Evolutionary conservation across 352 stramenopile species (phyloP).

Genomic region (Phytophthora podocarpi): DNA sequence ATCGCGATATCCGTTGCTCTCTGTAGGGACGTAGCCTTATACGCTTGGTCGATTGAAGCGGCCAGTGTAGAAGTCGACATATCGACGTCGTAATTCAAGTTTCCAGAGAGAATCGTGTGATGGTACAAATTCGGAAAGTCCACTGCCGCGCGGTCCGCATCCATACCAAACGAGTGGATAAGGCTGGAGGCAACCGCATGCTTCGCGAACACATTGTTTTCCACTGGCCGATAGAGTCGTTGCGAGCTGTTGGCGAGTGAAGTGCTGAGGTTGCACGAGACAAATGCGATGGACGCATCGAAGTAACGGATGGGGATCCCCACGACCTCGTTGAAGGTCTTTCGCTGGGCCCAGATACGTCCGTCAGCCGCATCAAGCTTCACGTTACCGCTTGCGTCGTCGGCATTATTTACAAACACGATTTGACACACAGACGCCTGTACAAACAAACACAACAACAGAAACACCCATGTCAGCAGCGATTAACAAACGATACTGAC

Average conservation of each 20-base stretch:
- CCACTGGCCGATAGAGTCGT: slow-evolving; percentile 26
- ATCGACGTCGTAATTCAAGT: slow-evolving; percentile 82
- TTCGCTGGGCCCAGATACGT: slow-evolving; percentile 75
- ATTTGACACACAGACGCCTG: slow-evolving; percentile 83
- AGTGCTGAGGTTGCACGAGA: slow-evolving; percentile 76
- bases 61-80: slow-evolving; percentile 43
- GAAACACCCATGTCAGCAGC: slow-evolving; percentile 16
- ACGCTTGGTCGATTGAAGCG: slow-evolving; percentile 68
- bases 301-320: slow-evolving; percentile 86
- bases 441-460: background rate
- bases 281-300: slow-evolving; percentile 84
- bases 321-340: slow-evolving; percentile 79
- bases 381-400: slow-evolving; percentile 83
- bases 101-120: slow-evolving; percentile 82
- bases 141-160: slow-evolving; percentile 68
- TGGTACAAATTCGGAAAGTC: slow-evolving; percentile 88
- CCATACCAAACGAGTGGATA: slow-evolving; percentile 84
- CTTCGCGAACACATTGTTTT: slow-evolving; percentile 49
- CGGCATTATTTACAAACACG: slow-evolving; percentile 85
- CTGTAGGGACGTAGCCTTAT: slow-evolving; percentile 73
- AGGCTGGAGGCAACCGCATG: slow-evolving; percentile 63
- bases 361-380: slow-evolving; percentile 70
- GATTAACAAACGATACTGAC: no score
- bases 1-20: slow-evolving; percentile 63
- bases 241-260: slow-evolving; percentile 39